phyloP scores from a whole-genome alignment of 2,329 filamentous ascomycete genomes.

The Aspergillus sergii region DNA sequence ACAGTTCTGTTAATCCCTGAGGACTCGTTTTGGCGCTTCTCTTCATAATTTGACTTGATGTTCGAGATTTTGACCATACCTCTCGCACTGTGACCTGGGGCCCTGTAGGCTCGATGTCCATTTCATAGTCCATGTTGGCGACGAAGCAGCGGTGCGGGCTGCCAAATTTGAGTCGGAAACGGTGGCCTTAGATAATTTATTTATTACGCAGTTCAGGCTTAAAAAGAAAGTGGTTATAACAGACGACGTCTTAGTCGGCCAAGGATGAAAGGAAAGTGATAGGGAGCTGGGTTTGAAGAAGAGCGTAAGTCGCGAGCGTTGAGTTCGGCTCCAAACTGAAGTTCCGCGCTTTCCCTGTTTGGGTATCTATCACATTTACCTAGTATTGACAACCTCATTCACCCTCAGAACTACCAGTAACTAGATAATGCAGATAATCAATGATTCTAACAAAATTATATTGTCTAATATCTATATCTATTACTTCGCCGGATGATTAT shows the following conservation, averaged over 20 bases:
- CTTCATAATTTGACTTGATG: background rate
- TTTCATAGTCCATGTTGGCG: conserved; percentile 47
- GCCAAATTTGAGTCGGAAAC: conserved; percentile 11
- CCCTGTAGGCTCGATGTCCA: conserved; percentile 52
- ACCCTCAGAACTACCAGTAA: background rate
- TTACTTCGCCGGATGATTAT: background rate
- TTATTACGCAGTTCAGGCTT: background rate
- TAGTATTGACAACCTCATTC: background rate
- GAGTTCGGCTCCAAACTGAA: conserved; percentile 14
- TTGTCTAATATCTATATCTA: conserved; percentile 9
- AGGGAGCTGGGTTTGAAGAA: conserved; percentile 8
- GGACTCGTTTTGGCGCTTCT: background rate
- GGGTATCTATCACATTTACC: conserved; percentile 14
- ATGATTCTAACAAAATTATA: background rate
- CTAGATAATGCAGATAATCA: background rate
- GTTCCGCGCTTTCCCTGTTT: conserved; percentile 25
- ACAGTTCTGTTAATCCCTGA: background rate
- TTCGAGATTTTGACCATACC: conserved; percentile 25
- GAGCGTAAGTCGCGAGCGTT: conserved; percentile 8
- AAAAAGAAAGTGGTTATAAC: background rate
- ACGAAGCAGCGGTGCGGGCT: conserved; percentile 28
- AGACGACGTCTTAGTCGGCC: background rate
- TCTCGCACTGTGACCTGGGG: conserved; percentile 53
- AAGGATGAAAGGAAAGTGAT: background rate
- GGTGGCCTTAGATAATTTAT: background rate